Evolutionary conservation across 2,329 filamentous ascomycete genomes (phyloP), one percentile per base, ranked within the genome.

Genomic region (Diplodia intermedia): DNA sequence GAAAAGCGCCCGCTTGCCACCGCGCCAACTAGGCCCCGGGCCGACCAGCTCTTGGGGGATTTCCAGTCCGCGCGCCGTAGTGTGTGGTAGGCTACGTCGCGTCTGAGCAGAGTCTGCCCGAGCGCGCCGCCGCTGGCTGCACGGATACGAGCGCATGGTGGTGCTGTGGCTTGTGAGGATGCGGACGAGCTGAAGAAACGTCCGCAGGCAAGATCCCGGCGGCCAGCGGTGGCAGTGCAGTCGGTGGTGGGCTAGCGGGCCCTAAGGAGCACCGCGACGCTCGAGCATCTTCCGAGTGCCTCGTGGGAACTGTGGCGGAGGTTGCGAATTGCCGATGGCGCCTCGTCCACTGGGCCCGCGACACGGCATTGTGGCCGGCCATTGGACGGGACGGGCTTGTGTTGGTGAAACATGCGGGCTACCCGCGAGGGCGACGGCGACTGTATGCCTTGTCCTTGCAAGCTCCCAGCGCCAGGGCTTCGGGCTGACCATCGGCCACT

Each of bases 31-130:
- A 62, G 11, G 40, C 40, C 8, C 29, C 57, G 60, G 60, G 29
- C 60, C 60, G 60, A 63, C 60, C 43, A 63, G 60, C 60, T 52
- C 57, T 63, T 63, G 60, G 60, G 60, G 60, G 60, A 63, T 52
- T 63, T 29, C 60, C 60, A 63, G 60, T 38, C 60, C 60, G 60
- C 60, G 60, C 60, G 60, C 47, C 26, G 60, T 29, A 43, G 26
- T 43, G 18, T 20, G 43, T 20, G 43, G 60, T 40, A 43, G 40
- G 40, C 15, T 20, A 33, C 57, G 55, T 38, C 55, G 55, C 36
- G 55, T 18, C 36, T 33, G 55, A 50, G 40, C 57, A 40, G 60
- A 63, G 43, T 38, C 15, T 38, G 60, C 7, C 60, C 47, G 60
- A 52, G 57, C 57, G 29, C n/a, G 26, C 40, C 18, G 57, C 40